Percentiles rank a stretch among this genome's conserved stretches.
phyloP scores from a whole-genome alignment of 805 yeast genomes.

The Kazachstania africana region DNA sequence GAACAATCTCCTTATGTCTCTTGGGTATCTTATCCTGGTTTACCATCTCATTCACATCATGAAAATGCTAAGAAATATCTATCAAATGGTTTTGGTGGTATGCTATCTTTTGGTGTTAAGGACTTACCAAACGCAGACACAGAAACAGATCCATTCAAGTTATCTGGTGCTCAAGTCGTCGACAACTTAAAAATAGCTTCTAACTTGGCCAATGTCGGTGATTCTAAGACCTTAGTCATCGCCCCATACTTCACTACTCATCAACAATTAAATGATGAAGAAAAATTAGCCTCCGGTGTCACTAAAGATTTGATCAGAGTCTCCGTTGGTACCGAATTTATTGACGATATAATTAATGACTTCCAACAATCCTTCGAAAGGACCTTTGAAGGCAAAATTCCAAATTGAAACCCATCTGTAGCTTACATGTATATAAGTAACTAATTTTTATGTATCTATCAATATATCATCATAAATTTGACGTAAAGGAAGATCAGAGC shows the following conservation, averaged over 20 bases:
- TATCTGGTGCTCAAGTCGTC: slow-evolving; percentile 74
- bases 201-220: slow-evolving; percentile 94
- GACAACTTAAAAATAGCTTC: slow-evolving; percentile 78
- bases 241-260: slow-evolving; percentile 96
- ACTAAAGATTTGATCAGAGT: slow-evolving; percentile 80
- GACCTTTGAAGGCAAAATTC: slow-evolving; percentile 18
- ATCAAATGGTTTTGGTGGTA: slow-evolving; percentile 73
- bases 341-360: slow-evolving; percentile 84
- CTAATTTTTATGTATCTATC: too few relatives aligned
- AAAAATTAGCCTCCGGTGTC: slow-evolving; percentile 76
- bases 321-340: slow-evolving; percentile 82
- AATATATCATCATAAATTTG: too few relatives aligned
- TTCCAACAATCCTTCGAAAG: slow-evolving; percentile 74
- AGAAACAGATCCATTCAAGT: slow-evolving; percentile 48
- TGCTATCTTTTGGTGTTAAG: slow-evolving; percentile 82
- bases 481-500: too few relatives aligned
- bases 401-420: too few relatives aligned
- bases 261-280: slow-evolving; percentile 76
- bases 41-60: slow-evolving; percentile 66
- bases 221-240: slow-evolving; percentile 86
- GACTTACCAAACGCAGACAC: slow-evolving; percentile 37
- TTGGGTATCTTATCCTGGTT: slow-evolving; percentile 91
- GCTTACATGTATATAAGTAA: too few relatives aligned
- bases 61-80: slow-evolving; percentile 76
- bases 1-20: slow-evolving; percentile 63